phyloP scores from a whole-genome alignment of 495 filamentous ascomycete genomes.

The Lasiosphaeris hirsuta region DNA sequence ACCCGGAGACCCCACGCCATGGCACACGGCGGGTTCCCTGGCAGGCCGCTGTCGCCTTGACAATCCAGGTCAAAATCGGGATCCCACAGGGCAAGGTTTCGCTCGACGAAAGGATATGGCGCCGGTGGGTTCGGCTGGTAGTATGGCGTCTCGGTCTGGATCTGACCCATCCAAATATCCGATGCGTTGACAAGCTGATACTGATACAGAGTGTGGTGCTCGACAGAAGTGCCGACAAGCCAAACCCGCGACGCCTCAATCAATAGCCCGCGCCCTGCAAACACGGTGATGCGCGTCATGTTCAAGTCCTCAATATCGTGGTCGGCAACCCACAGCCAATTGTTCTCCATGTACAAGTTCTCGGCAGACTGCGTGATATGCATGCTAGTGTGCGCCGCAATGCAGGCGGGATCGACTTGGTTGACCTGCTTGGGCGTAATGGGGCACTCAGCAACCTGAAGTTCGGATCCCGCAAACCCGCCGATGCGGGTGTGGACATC shows the following conservation, averaged over 20 bases:
- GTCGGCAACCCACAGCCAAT: slow-evolving; percentile 92
- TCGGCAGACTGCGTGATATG: slow-evolving; percentile 70
- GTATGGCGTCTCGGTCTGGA: slow-evolving; percentile 90
- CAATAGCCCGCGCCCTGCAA: slow-evolving; percentile 79
- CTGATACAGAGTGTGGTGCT: slow-evolving; percentile 81
- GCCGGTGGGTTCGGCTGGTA: slow-evolving; percentile 80
- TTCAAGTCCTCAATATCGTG: slow-evolving; percentile 72
- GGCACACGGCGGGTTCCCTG: slow-evolving; percentile 40
- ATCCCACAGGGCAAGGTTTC: slow-evolving; percentile 62
- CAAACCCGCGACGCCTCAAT: slow-evolving; percentile 60
- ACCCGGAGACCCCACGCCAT: slow-evolving; percentile 79
- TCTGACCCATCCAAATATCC: slow-evolving; percentile 77
- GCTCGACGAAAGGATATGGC: slow-evolving; percentile 58
- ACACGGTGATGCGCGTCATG: slow-evolving; percentile 73
- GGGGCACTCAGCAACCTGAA: slow-evolving; percentile 69
- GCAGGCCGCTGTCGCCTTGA: slow-evolving; percentile 20
- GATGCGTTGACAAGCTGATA: slow-evolving; percentile 76
- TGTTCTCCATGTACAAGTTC: slow-evolving; percentile 78
- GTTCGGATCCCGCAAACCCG: slow-evolving; percentile 70
- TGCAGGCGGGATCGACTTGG: slow-evolving; percentile 52
- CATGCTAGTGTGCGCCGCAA: slow-evolving; percentile 73
- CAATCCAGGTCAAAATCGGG: slow-evolving; percentile 60
- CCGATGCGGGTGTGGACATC: slow-evolving; percentile 85
- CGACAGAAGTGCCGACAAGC: slow-evolving; percentile 72
- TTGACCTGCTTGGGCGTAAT: slow-evolving; percentile 58